Conservation (phyloP, 352 stramenopile species). For the Plasmopara muralis region DNA sequence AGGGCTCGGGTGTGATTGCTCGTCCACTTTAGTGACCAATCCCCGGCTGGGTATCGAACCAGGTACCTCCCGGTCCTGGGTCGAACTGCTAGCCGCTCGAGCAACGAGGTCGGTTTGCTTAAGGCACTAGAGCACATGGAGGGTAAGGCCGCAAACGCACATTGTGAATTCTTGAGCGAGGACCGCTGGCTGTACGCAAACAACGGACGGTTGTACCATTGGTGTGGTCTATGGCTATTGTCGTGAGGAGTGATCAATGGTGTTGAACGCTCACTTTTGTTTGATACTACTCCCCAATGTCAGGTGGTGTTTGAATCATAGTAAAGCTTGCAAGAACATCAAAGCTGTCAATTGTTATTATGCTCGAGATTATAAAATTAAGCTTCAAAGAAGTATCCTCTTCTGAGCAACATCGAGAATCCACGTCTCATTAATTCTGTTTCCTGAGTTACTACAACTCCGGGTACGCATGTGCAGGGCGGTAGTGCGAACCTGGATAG, state of each 20-base stretch:
- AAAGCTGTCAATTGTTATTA: not conserved
- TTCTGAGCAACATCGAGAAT: slow-evolving; percentile 10
- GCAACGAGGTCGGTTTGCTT: slow-evolving; percentile 50
- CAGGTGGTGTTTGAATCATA: too few relatives aligned
- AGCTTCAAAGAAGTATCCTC: slow-evolving; percentile 6
- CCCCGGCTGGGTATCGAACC: too few relatives aligned
- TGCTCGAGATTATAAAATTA: slow-evolving; percentile 11
- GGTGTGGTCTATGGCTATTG: slow-evolving; percentile 33
- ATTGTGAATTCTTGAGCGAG: slow-evolving; percentile 71
- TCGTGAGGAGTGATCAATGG: slow-evolving; percentile 2
- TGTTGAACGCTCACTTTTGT: too few relatives aligned
- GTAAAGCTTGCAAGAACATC: not conserved
- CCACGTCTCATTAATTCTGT: slow-evolving; percentile 15
- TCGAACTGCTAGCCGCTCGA: too few relatives aligned
- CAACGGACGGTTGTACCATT: slow-evolving; percentile 43
- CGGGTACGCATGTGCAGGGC: slow-evolving; percentile 41
- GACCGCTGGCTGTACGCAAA: slow-evolving; percentile 39
- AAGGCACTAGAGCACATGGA: slow-evolving; percentile 35
- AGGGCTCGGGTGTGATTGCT: too few relatives aligned
- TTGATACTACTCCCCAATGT: too few relatives aligned
- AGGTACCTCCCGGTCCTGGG: too few relatives aligned
- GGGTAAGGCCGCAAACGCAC: slow-evolving; percentile 61
- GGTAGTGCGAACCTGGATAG: slow-evolving; percentile 50
- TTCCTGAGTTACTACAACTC: slow-evolving; percentile 40
- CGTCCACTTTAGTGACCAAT: too few relatives aligned